Conservation (phyloP, 2,329 filamentous ascomycete species). For the Apiospora marii region DNA sequence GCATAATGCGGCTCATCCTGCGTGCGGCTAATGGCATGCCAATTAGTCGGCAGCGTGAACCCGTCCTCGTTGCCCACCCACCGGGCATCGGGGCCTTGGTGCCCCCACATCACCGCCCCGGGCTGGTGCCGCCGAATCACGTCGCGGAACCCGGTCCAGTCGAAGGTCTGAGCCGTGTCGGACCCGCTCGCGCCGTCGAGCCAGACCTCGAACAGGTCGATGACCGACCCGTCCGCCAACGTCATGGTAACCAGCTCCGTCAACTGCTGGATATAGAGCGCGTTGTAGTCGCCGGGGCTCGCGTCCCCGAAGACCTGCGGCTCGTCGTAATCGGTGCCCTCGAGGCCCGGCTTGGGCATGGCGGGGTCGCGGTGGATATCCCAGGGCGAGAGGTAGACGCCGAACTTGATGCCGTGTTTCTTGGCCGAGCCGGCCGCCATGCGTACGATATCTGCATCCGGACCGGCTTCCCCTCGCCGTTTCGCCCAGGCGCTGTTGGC, state of each 20-base stretch:
- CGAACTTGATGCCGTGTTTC: conserved; percentile 44
- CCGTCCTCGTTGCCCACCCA: conserved; percentile 45
- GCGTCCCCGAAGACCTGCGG: conserved; percentile 45
- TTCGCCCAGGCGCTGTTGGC: conserved; percentile 42
- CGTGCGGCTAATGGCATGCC: conserved; percentile 41
- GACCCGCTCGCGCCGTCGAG: conserved; percentile 44
- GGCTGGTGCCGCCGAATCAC: conserved; percentile 41
- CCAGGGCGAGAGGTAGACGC: conserved; percentile 46
- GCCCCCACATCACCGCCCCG: conserved; percentile 41
- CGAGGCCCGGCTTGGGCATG: conserved; percentile 42
- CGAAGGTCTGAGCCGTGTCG: conserved; percentile 41
- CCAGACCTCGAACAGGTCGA: conserved; percentile 42
- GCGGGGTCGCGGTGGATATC: conserved; percentile 47
- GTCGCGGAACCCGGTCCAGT: conserved; percentile 41
- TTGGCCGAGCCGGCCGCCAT: conserved; percentile 43
- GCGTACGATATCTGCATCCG: conserved; percentile 42
- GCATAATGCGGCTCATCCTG: conserved; percentile 38
- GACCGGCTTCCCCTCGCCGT: conserved; percentile 35
- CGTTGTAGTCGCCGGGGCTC: conserved; percentile 43
- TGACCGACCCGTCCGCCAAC: conserved; percentile 29
- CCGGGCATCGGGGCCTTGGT: conserved; percentile 42
- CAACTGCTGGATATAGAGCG: conserved; percentile 40
- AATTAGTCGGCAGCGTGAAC: conserved; percentile 37
- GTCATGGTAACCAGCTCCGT: conserved; percentile 38
- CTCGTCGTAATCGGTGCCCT: conserved; percentile 43